These are phyloP conservation scores for Ceratocystis colombiana DNA, from an alignment of 2,329 filamentous ascomycete genomes.

Conservation along the genomic window DNA sequence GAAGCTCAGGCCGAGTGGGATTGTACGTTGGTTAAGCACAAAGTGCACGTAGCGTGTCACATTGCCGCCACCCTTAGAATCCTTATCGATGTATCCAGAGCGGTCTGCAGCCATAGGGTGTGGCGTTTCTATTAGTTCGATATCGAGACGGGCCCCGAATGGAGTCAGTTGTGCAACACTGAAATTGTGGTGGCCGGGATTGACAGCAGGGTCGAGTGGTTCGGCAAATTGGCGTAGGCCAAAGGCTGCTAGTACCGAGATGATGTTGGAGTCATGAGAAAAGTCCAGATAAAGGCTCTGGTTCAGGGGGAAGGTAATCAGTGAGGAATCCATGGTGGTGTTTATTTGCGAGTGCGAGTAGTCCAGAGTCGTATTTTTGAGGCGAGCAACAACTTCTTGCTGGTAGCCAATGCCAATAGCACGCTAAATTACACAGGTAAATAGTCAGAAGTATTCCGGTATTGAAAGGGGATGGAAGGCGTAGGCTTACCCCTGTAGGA, in stretches of 20 bases:
- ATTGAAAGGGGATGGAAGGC: background rate
- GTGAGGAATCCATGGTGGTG: constrained; percentile 58
- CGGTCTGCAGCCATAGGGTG: constrained; percentile 49
- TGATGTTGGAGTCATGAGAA: constrained; percentile 65
- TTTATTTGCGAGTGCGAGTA: constrained; percentile 55
- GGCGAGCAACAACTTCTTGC: constrained; percentile 60
- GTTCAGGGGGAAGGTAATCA: constrained; percentile 60
- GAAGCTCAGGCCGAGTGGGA: constrained; percentile 58
- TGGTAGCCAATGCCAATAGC: constrained; percentile 66
- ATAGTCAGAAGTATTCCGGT: constrained; percentile 28
- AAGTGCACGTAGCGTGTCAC: constrained; percentile 62
- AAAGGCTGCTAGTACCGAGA: constrained; percentile 60
- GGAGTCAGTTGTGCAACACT: constrained; percentile 59
- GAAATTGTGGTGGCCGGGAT: constrained; percentile 51
- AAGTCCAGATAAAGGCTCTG: constrained; percentile 70
- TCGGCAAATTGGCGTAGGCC: constrained; percentile 59
- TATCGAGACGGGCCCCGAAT: constrained; percentile 62
- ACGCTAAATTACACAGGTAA: constrained; percentile 34
- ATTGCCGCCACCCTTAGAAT: constrained; percentile 32
- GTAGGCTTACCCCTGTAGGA: constrained; percentile 46
- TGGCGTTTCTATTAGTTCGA: constrained; percentile 61
- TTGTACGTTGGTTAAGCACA: constrained; percentile 60
- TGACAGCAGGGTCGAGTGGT: constrained; percentile 45
- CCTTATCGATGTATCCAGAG: constrained; percentile 42
- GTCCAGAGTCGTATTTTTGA: constrained; percentile 54